A percentile compares a stretch with the other conserved stretches of the same genome.
phyloP scores from a whole-genome alignment of 768 basidiomycete species.

The Gymnopilus dilepis region DNA sequence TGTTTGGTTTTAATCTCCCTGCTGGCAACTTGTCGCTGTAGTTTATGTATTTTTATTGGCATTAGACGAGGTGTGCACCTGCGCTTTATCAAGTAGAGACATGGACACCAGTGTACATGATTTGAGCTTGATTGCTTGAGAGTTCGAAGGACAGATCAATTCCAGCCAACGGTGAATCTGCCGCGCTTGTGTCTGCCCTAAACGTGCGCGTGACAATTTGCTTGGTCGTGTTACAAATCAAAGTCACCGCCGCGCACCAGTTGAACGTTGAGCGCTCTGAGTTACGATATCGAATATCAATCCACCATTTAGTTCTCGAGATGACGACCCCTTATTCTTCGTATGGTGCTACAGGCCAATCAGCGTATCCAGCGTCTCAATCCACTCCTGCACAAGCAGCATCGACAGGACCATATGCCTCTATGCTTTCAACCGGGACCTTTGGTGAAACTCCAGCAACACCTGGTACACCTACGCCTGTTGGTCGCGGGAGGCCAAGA shows the following conservation, averaged over 20 bases:
- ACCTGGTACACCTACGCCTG: conserved; percentile 33
- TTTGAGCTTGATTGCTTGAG: too few species aligned
- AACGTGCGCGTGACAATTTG: background rate
- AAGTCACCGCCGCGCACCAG: too few species aligned
- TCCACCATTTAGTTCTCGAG: too few species aligned
- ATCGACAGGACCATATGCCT: conserved; percentile 19
- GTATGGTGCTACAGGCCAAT: conserved; percentile 4
- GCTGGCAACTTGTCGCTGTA: background rate
- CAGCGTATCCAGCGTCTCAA: conserved; percentile 5
- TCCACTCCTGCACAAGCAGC: conserved; percentile 1
- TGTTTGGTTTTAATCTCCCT: background rate
- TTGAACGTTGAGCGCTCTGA: too few species aligned
- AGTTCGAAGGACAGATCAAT: background rate
- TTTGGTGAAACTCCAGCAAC: conserved; percentile 20
- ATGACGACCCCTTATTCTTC: conserved; percentile 19
- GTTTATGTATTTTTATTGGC: conserved; percentile 1
- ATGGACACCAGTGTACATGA: too few species aligned
- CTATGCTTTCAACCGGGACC: conserved; percentile 22
- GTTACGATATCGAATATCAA: too few species aligned
- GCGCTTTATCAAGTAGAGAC: too few species aligned
- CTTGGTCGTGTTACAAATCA: too few species aligned
- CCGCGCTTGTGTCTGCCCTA: background rate
- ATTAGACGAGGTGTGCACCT: background rate
- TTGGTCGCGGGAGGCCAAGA: conserved; percentile 38
- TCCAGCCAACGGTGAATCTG: too few species aligned